phyloP scores from a whole-genome alignment of 1,284 basidiomycete genomes.

The Grifola frondosa region DNA sequence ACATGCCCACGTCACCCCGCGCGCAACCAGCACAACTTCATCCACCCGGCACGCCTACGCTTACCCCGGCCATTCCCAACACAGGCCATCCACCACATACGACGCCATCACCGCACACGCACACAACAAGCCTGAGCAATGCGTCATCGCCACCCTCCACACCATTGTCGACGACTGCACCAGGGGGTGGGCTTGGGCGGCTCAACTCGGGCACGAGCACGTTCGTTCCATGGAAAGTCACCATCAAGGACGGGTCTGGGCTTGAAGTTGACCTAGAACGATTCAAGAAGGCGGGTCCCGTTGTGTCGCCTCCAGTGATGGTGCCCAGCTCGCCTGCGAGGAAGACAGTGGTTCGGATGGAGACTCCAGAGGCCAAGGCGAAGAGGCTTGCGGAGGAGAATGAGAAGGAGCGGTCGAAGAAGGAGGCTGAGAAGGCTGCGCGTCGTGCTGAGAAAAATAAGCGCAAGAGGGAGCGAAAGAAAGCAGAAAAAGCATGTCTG shows the following conservation, averaged over 20 bases:
- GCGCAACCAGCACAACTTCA: constrained; percentile 54
- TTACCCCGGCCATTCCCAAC: constrained; percentile 51
- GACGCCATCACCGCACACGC: constrained; percentile 46
- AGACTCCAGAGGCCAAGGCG: constrained; percentile 45
- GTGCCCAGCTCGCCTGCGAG: constrained; percentile 41
- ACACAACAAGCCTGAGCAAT: constrained; percentile 43
- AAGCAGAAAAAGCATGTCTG: too few species aligned
- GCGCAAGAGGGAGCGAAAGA: constrained; percentile 20
- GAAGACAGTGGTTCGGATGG: constrained; percentile 34
- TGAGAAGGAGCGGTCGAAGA: constrained; percentile 38
- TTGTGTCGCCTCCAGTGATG: constrained; percentile 35
- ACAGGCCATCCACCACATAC: constrained; percentile 47
- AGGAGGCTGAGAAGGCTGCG: constrained; percentile 34
- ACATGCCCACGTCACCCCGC: constrained; percentile 61
- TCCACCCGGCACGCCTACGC: constrained; percentile 61
- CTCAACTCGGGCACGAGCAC: constrained; percentile 59
- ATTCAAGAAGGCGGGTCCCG: constrained; percentile 43
- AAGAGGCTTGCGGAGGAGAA: constrained; percentile 51
- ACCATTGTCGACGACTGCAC: constrained; percentile 46
- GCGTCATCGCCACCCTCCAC: constrained; percentile 66
- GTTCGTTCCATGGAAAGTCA: constrained; percentile 58
- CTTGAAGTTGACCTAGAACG: constrained; percentile 55
- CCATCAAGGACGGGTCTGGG: constrained; percentile 56
- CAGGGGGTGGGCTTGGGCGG: constrained; percentile 33
- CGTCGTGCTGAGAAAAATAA: constrained; percentile 26